Evolutionary conservation across 208 protist species (phyloP).

Genomic region (Crithidia acanthocephali): DNA sequence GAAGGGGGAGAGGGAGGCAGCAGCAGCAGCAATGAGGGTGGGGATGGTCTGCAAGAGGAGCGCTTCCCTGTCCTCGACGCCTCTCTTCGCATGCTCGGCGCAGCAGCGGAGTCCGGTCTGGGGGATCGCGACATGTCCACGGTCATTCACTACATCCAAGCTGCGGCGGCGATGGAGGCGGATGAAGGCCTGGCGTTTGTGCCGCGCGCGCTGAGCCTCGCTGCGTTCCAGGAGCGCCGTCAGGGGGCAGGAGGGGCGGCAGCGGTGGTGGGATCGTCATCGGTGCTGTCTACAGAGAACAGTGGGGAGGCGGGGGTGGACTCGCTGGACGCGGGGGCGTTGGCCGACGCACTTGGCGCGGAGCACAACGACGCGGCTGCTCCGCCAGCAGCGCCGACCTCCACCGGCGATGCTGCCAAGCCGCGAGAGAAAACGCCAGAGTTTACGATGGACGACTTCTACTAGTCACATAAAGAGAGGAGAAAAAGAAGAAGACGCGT

Average conservation of each 20-base stretch:
- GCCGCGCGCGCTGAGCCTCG: constrained; percentile 20
- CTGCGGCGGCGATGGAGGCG: constrained; percentile 54
- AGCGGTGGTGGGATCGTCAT: not conserved
- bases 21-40: too few species aligned
- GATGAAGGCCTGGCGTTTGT: constrained; percentile 31
- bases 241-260: not conserved
- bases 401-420: not conserved
- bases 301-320: not conserved
- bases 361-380: not conserved
- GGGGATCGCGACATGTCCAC: constrained; percentile 78
- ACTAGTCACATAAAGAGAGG: too few species aligned
- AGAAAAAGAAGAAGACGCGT: too few species aligned
- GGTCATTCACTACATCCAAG: constrained; percentile 83
- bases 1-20: not conserved
- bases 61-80: constrained; percentile 78
- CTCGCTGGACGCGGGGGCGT: constrained; percentile 5
- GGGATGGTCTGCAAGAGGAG: constrained; percentile 37
- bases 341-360: constrained; percentile 8
- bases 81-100: constrained; percentile 75
- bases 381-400: not conserved
- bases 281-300: not conserved
- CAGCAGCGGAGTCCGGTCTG: constrained; percentile 69
- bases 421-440: constrained; percentile 15
- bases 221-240: constrained; percentile 4
- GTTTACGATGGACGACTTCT: constrained; percentile 75